Conservation (phyloP, 2,329 filamentous ascomycete species). For the Penicillium sp. region DNA sequence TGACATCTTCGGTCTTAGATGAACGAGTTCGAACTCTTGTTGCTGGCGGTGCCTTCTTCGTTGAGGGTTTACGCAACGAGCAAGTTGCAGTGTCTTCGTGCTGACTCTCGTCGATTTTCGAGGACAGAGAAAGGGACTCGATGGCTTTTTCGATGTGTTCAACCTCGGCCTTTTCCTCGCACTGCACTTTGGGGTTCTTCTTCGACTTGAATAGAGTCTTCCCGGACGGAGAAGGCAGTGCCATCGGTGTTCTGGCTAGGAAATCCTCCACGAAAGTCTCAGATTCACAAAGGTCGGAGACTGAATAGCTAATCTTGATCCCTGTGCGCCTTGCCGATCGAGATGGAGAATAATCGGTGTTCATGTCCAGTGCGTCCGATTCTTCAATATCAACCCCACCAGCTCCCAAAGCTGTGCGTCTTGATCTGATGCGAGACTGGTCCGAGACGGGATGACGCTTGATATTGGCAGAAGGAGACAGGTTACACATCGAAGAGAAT, state of each 20-base stretch:
- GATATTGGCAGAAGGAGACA: constrained; percentile 17
- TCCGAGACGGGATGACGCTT: constrained; percentile 24
- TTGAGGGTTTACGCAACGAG: not conserved
- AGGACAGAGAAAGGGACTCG: constrained; percentile 21
- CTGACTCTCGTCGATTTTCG: not conserved
- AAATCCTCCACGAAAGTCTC: not conserved
- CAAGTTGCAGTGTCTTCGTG: not conserved
- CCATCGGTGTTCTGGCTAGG: not conserved
- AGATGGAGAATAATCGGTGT: constrained; percentile 5
- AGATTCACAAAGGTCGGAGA: constrained; percentile 8
- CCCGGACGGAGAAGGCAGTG: not conserved
- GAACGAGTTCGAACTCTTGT: not conserved
- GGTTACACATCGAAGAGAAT: constrained; percentile 28
- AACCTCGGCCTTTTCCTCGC: constrained; percentile 6
- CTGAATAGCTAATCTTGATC: constrained; percentile 29
- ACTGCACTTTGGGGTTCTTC: not conserved
- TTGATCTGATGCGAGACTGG: constrained; percentile 11
- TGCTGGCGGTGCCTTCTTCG: not conserved
- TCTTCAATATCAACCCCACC: constrained; percentile 16
- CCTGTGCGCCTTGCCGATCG: not conserved
- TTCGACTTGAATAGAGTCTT: not conserved
- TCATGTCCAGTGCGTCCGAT: constrained; percentile 4
- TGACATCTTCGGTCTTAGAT: not conserved
- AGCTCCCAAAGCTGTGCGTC: constrained; percentile 7
- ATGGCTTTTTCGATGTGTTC: constrained; percentile 23